Evolutionary conservation across 192 early-diverging fungal species (phyloP), one percentile per base, ranked within the genome.

Genomic region (Glomus cerebriforme): DNA sequence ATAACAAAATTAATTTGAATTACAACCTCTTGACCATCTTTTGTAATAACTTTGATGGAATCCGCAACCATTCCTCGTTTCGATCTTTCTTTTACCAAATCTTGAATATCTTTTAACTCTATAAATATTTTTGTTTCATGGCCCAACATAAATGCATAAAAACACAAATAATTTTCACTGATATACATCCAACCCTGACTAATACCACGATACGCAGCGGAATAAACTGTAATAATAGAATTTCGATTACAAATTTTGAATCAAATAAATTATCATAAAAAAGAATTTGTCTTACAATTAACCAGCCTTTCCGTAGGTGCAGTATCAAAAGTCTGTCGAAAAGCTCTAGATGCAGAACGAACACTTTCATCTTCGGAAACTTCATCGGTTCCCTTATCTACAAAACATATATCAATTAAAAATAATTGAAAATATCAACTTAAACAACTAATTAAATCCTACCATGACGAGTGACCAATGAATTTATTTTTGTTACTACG

Each of bases 111-210:
- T 80, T 97, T 97, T 47, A 99, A 87, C 81, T 96, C 93, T 68
- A 99, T 86, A 59, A 96, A 87, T 35, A 97, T 84, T 81, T 95
- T 96, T 47, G 96, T 98, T 82, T 99, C 98, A 6, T 91, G 88
- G 2, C 96, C 96, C 49, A 99, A 89, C 58, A 98, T 85, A 75
- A 96, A 96, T 26, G 96, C 96, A 84, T 99, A 95, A 81, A 99
- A 99, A 87, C 94, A 95, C 31, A 97, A 81, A 81, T 96, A 93
- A 77, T 96, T 94, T 80, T 95, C 91, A 67, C 94, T 95, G 59
- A 99, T 90, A 79, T 99, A 99, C 83, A 99, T 85, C 98, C 98
- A 99, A 0, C 98, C 98, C 84, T 99, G 98, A 82, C 93, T 93
- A 64, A 93, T 87, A 31, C 88, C 87, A 64, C 95, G 90, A 77